phyloP scores from a whole-genome alignment of 805 yeast species.

The Lachancea kluyveri region DNA sequence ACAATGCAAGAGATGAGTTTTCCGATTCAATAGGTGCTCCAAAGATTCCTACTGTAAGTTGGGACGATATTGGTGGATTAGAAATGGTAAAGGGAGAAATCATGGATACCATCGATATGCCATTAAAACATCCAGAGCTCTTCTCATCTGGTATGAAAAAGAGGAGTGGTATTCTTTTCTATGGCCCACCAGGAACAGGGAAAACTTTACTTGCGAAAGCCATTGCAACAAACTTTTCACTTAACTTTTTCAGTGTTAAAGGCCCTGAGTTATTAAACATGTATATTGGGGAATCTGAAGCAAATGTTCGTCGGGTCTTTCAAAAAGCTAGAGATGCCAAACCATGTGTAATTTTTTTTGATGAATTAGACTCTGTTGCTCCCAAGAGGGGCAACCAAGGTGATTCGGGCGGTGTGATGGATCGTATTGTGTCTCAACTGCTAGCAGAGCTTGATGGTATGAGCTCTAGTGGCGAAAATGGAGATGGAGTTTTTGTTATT shows the following conservation, averaged over 20 bases:
- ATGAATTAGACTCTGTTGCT: constrained; percentile 96
- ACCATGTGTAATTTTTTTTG: constrained; percentile 96
- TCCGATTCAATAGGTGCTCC: constrained; percentile 97
- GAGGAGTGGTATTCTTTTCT: constrained; percentile 87
- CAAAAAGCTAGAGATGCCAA: constrained; percentile 93
- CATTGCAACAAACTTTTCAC: constrained; percentile 89
- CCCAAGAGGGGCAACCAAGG: constrained; percentile 98
- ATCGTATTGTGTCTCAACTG: constrained; percentile 91
- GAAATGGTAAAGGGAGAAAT: constrained; percentile 88
- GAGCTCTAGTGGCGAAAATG: constrained; percentile 71
- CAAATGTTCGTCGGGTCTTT: constrained; percentile 90
- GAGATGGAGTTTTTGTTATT: constrained; percentile 92
- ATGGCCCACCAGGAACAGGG: constrained; percentile 99
- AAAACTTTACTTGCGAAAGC: constrained; percentile 94
- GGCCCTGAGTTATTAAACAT: constrained; percentile 95
- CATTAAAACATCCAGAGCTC: constrained; percentile 85
- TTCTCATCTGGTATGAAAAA: constrained; percentile 87
- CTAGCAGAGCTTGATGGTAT: constrained; percentile 95
- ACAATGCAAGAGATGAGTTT: constrained; percentile 77
- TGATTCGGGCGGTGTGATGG: constrained; percentile 99
- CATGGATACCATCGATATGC: constrained; percentile 93
- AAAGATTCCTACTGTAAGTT: constrained; percentile 84
- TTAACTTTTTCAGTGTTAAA: constrained; percentile 92
- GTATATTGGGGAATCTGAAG: constrained; percentile 99
- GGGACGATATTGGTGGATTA: constrained; percentile 98